Conservation (phyloP, 306 rosid genomes). For the Cotoneaster glaucophyllus region DNA sequence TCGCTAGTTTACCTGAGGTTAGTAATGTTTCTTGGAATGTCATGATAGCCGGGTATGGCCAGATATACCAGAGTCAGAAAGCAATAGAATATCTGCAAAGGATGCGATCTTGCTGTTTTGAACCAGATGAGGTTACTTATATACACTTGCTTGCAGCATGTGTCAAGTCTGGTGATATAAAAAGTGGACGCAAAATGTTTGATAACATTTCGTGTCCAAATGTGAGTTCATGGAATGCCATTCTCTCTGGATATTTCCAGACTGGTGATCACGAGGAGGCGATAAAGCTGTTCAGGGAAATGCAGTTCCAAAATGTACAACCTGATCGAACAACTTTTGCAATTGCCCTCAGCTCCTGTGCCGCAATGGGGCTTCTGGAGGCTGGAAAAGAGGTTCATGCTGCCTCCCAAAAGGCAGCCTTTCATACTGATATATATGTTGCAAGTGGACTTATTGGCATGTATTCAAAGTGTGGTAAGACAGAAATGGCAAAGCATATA, state of each 20-base stretch:
- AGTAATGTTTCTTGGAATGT: constrained; percentile 72
- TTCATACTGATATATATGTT: constrained; percentile 43
- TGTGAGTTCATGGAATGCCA: constrained; percentile 72
- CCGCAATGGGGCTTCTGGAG: constrained; percentile 46
- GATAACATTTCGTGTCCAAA: constrained; percentile 52
- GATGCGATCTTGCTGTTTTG: constrained; percentile 47
- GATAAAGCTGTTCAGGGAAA: constrained; percentile 46
- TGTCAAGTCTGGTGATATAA: constrained; percentile 57
- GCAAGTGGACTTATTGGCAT: constrained; percentile 65
- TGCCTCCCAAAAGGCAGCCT: constrained; percentile 36
- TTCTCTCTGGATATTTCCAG: constrained; percentile 62
- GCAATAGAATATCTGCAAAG: constrained; percentile 42
- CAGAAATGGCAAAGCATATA: constrained; percentile 40
- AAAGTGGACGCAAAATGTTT: constrained; percentile 55
- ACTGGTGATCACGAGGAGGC: constrained; percentile 47
- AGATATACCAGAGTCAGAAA: constrained; percentile 30
- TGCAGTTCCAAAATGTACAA: constrained; percentile 51
- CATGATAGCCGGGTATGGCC: constrained; percentile 73
- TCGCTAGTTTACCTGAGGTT: constrained; percentile 26
- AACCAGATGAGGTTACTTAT: constrained; percentile 65
- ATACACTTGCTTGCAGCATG: constrained; percentile 61
- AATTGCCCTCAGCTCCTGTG: constrained; percentile 57
- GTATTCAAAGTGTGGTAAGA: constrained; percentile 66
- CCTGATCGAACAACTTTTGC: constrained; percentile 66
- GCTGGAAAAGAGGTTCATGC: constrained; percentile 66